A percentile compares a stretch with the other conserved stretches of the same genome.
These are phyloP conservation scores for Tulasnella sp. DNA, from an alignment of 768 basidiomycete species.

Conservation along the genomic window DNA sequence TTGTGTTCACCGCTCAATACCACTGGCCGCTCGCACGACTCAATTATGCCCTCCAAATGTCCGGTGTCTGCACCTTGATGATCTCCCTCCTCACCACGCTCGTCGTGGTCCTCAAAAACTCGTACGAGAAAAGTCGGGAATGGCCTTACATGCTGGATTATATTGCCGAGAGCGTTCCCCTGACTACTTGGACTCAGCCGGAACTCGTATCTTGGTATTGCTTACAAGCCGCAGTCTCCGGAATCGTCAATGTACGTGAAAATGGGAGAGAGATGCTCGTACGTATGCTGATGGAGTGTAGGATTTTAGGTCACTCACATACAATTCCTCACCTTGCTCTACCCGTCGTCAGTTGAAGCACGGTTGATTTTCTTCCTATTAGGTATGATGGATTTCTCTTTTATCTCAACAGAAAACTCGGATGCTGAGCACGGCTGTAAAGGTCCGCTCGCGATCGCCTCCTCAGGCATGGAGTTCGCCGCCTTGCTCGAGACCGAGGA, in stretches of 20 bases:
- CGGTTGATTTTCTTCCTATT: conserved; percentile 76
- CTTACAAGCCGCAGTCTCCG: conserved; percentile 77
- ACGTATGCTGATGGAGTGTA: neutral
- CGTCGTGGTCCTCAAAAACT: conserved; percentile 53
- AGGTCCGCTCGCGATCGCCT: conserved; percentile 78
- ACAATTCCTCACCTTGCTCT: conserved; percentile 90
- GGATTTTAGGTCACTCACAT: conserved; percentile 78
- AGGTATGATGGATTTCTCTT: conserved; percentile 33
- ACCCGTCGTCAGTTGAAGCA: conserved; percentile 81
- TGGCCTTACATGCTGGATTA: conserved; percentile 99
- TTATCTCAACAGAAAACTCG: neutral
- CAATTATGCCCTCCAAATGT: conserved; percentile 84
- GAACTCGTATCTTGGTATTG: conserved; percentile 71
- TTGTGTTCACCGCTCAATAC: conserved; percentile 90
- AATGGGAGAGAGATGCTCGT: neutral
- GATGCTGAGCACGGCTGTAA: neutral
- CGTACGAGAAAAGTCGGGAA: conserved; percentile 47
- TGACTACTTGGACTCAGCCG: conserved; percentile 50
- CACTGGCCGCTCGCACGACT: conserved; percentile 89
- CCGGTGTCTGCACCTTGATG: conserved; percentile 70
- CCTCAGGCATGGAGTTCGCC: conserved; percentile 75
- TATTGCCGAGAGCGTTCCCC: conserved; percentile 69
- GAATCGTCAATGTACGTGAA: conserved; percentile 64
- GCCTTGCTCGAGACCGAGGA: conserved; percentile 40
- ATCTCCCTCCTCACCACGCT: conserved; percentile 67